A percentile compares a stretch with the other conserved stretches of the same genome.
Evolutionary conservation across 2,329 filamentous ascomycete species (phyloP).

Genomic region (Ophiostoma perfectum): DNA sequence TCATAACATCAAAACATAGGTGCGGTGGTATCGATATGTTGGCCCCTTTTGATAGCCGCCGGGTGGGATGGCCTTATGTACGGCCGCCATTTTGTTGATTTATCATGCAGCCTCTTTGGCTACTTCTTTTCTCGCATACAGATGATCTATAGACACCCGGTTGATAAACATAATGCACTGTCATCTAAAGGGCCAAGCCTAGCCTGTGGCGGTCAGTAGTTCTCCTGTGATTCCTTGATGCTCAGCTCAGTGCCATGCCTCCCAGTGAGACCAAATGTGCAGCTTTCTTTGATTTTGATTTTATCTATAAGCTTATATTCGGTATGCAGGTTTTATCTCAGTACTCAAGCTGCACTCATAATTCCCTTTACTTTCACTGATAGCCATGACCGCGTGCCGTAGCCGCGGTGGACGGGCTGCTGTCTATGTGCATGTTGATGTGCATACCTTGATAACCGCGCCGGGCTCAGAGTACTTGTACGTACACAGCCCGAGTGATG

Average conservation of each 20-base stretch:
- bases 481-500: neutral
- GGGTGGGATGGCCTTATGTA: neutral
- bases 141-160: no score
- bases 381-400: neutral
- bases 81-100: neutral
- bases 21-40: neutral
- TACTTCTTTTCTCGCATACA: no score
- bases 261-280: no score
- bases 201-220: no score
- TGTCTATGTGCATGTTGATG: neutral
- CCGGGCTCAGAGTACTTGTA: neutral
- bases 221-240: no score
- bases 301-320: no score
- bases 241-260: no score
- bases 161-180: no score
- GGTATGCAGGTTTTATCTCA: no score
- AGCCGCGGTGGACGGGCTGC: neutral
- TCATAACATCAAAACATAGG: neutral
- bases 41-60: neutral
- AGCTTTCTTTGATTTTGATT: no score
- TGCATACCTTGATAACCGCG: neutral
- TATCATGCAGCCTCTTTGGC: no score
- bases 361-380: neutral
- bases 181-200: no score
- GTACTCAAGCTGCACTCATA: neutral